Evolutionary conservation across 805 yeast species (phyloP).

Genomic region (Alloascoidea hylecoeti): DNA sequence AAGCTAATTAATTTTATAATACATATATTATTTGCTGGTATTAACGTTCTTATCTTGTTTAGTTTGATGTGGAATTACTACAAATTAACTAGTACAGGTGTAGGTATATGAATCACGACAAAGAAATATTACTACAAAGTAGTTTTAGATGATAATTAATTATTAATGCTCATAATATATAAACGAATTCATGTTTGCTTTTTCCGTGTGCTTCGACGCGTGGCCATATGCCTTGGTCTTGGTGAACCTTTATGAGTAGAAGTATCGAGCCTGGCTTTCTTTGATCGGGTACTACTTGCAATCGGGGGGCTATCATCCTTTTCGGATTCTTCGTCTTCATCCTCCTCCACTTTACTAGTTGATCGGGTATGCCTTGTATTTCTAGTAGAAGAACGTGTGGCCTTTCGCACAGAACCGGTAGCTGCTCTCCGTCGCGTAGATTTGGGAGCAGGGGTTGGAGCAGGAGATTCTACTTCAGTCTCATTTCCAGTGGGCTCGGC

Average conservation of each 20-base stretch:
- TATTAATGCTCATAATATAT: no score
- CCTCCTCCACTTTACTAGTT: background rate
- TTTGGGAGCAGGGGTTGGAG: background rate
- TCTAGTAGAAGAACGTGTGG: background rate
- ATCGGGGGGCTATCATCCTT: background rate
- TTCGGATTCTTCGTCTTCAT: background rate
- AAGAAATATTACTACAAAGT: no score
- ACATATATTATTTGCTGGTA: background rate
- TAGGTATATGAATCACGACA: no score
- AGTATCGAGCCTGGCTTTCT: background rate
- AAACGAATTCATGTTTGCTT: background rate
- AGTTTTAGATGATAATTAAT: no score
- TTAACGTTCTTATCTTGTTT: conserved; percentile 1
- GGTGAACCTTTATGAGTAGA: background rate
- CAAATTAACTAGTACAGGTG: conserved; percentile 15
- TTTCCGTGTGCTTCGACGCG: background rate
- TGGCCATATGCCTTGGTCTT: background rate
- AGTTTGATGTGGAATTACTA: conserved; percentile 21
- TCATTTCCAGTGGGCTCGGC: conserved; percentile 1
- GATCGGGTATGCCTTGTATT: background rate
- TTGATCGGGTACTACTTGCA: background rate
- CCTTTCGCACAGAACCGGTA: background rate
- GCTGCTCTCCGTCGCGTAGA: background rate
- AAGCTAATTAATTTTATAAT: conserved; percentile 2
- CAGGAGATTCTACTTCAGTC: background rate